Conservation (phyloP, 2,329 filamentous ascomycete species). For the Atkinsonella hypoxylon region DNA sequence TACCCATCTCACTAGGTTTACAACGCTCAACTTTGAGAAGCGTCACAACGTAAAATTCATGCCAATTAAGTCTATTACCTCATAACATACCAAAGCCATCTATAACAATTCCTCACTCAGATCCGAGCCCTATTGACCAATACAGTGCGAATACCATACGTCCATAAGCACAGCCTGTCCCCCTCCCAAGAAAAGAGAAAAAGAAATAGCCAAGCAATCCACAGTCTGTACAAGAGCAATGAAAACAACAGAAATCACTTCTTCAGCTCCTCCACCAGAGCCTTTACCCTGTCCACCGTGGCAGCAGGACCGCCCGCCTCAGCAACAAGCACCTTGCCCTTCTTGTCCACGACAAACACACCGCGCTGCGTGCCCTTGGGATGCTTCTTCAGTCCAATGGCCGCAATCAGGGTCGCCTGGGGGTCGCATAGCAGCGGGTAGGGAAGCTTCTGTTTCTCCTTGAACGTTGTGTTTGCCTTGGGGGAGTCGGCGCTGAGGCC, state of each 20-base stretch:
- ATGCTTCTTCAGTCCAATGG: conserved; percentile 81
- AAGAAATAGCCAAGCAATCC: not conserved
- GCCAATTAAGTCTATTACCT: too few species aligned
- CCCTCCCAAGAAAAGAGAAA: too few species aligned
- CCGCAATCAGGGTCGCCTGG: conserved; percentile 58
- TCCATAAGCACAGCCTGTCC: too few species aligned
- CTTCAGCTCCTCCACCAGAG: conserved; percentile 44
- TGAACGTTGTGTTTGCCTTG: conserved; percentile 88
- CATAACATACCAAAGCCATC: not conserved
- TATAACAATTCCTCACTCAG: not conserved
- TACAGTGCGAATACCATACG: not conserved
- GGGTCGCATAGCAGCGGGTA: conserved; percentile 85
- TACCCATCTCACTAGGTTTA: too few species aligned
- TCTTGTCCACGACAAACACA: conserved; percentile 77
- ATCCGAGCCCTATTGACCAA: not conserved
- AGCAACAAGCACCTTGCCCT: conserved; percentile 65
- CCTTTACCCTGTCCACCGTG: conserved; percentile 66
- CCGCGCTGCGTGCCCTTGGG: conserved; percentile 73
- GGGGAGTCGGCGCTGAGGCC: conserved; percentile 80
- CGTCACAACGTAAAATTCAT: too few species aligned
- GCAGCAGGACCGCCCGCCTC: conserved; percentile 65
- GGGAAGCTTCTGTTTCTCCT: conserved; percentile 78
- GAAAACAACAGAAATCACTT: conserved; percentile 6
- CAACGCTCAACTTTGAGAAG: too few species aligned
- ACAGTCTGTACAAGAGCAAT: not conserved